Percentiles rank a stretch among this genome's conserved stretches.
phyloP scores from a whole-genome alignment of 2,329 filamentous ascomycete genomes.

The Calonectria fujianensis region DNA sequence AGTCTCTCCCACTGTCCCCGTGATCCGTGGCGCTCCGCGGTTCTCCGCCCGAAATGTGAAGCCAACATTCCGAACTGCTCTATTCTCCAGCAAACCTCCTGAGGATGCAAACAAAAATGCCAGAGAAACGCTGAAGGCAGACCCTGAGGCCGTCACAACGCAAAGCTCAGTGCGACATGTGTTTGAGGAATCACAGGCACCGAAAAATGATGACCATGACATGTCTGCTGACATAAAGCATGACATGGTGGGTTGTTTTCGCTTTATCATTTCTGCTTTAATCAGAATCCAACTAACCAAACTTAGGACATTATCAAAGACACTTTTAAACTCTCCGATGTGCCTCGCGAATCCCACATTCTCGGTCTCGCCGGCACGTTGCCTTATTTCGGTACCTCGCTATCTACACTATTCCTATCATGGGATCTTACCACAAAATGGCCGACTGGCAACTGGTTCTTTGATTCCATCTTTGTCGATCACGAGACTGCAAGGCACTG shows the following conservation, averaged over 20 bases:
- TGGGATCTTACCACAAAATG: constrained; percentile 85
- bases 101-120: constrained; percentile 74
- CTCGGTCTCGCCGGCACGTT: constrained; percentile 86
- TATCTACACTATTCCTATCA: constrained; percentile 87
- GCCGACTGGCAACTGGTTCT: constrained; percentile 75
- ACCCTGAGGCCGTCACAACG: constrained; percentile 76
- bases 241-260: constrained; percentile 72
- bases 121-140: constrained; percentile 73
- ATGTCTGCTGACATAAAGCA: constrained; percentile 62
- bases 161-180: constrained; percentile 74
- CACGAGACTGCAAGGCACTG: constrained; percentile 83
- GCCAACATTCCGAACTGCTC: constrained; percentile 43
- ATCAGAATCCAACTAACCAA: constrained; percentile 22
- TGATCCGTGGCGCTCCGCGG: constrained; percentile 31
- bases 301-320: constrained; percentile 78
- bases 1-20: constrained; percentile 31
- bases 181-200: constrained; percentile 59
- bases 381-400: constrained; percentile 89
- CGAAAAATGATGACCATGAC: constrained; percentile 47
- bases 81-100: constrained; percentile 60
- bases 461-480: constrained; percentile 74
- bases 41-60: constrained; percentile 40
- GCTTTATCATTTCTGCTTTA: not conserved
- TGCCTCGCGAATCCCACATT: constrained; percentile 80
- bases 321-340: constrained; percentile 78